Evolutionary conservation across 2,329 filamentous ascomycete species (phyloP).

Genomic region (Clonostachys solani): DNA sequence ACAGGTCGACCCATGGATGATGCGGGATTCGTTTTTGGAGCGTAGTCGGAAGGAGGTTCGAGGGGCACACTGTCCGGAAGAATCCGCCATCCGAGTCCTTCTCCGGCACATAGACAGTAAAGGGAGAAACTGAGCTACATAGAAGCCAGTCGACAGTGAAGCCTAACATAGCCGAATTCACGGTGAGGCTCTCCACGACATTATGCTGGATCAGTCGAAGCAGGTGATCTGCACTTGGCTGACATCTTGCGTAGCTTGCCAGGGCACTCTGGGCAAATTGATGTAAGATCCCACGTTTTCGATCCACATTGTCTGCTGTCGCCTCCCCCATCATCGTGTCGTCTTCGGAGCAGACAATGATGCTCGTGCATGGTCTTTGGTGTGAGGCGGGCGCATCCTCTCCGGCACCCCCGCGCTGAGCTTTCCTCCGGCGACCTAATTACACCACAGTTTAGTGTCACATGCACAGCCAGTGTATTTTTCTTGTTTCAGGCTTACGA

Average conservation of each 20-base stretch:
- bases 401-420: too few relatives aligned
- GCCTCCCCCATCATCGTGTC: neutral
- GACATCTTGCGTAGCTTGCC: conserved; percentile 1
- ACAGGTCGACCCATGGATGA: conserved; percentile 28
- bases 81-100: neutral
- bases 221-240: conserved; percentile 4
- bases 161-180: conserved; percentile 3
- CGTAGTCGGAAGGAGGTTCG: neutral
- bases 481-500: neutral
- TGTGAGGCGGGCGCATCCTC: too few relatives aligned
- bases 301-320: neutral
- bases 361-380: too few relatives aligned
- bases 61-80: neutral
- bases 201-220: conserved; percentile 6
- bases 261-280: conserved; percentile 3
- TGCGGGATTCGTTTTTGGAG: conserved; percentile 11
- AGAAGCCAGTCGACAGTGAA: conserved; percentile 5
- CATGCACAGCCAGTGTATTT: too few relatives aligned
- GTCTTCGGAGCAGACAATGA: too few relatives aligned
- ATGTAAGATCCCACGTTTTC: conserved; percentile 1
- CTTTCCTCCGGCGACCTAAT: too few relatives aligned
- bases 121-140: conserved; percentile 4
- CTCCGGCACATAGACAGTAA: neutral
- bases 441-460: too few relatives aligned
- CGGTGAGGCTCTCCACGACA: conserved; percentile 3